Evolutionary conservation across 106 monocot species (phyloP).

Genomic region (Amphibolis antarctica): DNA sequence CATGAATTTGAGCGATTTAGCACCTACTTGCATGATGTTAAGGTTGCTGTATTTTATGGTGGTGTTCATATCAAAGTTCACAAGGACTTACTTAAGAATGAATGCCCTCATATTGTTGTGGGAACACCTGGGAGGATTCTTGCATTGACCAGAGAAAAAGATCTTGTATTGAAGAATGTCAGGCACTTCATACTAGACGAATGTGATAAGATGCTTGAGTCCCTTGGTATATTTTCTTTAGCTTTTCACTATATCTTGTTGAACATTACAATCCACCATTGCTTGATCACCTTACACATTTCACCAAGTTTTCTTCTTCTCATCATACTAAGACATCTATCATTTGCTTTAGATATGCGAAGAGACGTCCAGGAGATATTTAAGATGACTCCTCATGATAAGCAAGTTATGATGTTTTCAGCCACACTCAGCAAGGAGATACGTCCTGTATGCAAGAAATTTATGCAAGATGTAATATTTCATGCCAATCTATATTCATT

Average conservation of each 20-base stretch:
- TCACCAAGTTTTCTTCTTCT: background rate
- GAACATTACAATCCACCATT: background rate
- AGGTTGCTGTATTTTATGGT: slow-evolving; percentile 96
- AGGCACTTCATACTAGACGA: slow-evolving; percentile 99
- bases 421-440: slow-evolving; percentile 99
- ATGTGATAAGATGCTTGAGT: slow-evolving; percentile 98
- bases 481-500: slow-evolving; percentile 8
- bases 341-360: slow-evolving; percentile 77
- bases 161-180: slow-evolving; percentile 89
- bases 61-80: slow-evolving; percentile 81
- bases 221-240: slow-evolving; percentile 47
- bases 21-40: slow-evolving; percentile 74
- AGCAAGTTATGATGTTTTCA: slow-evolving; percentile 99
- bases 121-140: slow-evolving; percentile 98
- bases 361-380: slow-evolving; percentile 99
- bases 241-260: slow-evolving; percentile 3
- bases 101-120: slow-evolving; percentile 96
- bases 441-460: slow-evolving; percentile 95
- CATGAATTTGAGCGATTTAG: slow-evolving; percentile 98
- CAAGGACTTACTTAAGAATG: slow-evolving; percentile 91
- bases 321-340: slow-evolving; percentile 3
- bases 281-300: background rate
- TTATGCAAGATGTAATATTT: slow-evolving; percentile 99
- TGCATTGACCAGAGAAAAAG: slow-evolving; percentile 84
- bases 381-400: slow-evolving; percentile 99